phyloP scores from a whole-genome alignment of 148 eudicot species.

The Linanthus parryae region DNA sequence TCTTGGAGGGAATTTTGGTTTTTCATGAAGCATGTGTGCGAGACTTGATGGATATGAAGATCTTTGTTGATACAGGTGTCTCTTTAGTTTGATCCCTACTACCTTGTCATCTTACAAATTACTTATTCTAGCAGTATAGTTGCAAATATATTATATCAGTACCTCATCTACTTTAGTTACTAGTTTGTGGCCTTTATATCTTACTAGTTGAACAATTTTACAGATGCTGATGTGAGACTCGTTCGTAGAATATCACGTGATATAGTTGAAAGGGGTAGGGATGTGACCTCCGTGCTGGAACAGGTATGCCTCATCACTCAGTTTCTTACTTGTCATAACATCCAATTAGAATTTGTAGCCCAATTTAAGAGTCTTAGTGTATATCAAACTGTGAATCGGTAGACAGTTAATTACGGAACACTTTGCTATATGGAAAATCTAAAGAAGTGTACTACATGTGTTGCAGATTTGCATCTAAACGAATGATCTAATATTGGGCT shows the following conservation, averaged over 20 bases:
- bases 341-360: background rate
- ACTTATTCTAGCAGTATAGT: background rate
- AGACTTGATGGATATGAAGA: constrained; percentile 90
- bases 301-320: constrained; percentile 52
- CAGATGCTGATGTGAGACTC: constrained; percentile 98
- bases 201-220: constrained; percentile 8
- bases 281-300: constrained; percentile 87
- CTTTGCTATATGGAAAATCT: background rate
- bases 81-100: background rate
- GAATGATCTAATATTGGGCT: background rate
- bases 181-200: background rate
- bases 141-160: background rate
- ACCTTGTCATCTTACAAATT: background rate
- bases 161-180: background rate
- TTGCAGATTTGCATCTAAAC: background rate
- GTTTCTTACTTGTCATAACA: constrained; percentile 1
- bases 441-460: background rate
- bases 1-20: constrained; percentile 91
- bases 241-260: constrained; percentile 98
- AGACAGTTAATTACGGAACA: background rate
- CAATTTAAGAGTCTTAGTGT: background rate
- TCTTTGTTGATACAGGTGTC: constrained; percentile 91
- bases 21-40: constrained; percentile 91
- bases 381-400: background rate
- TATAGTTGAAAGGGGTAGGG: constrained; percentile 97